Evolutionary conservation across 306 rosid genomes (phyloP).

Genomic region (Clitoria ternatea): DNA sequence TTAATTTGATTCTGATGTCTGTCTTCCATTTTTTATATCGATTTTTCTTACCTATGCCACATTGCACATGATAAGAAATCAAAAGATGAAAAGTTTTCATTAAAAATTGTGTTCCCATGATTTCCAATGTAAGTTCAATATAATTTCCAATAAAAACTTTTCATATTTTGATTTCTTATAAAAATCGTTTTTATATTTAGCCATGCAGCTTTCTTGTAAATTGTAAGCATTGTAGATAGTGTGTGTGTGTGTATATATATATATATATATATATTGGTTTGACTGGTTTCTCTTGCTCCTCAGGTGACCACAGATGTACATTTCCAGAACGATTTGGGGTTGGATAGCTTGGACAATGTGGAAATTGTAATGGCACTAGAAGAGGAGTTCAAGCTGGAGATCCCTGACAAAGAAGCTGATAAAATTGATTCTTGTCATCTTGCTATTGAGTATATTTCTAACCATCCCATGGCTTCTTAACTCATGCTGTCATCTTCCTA

Average conservation of each 20-base stretch:
- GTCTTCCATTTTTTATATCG: background rate
- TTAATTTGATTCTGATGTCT: background rate
- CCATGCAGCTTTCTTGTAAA: background rate
- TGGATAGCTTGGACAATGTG: slow-evolving; percentile 97
- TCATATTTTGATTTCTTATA: too few species aligned
- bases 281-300: background rate
- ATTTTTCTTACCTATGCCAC: too few species aligned
- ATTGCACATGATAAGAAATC: too few species aligned
- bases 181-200: slow-evolving; percentile 10
- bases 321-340: slow-evolving; percentile 90
- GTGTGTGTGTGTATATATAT: too few species aligned
- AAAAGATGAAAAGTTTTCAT: too few species aligned
- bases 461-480: slow-evolving; percentile 90
- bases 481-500: background rate
- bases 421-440: slow-evolving; percentile 72
- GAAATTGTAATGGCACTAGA: slow-evolving; percentile 96
- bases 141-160: too few species aligned
- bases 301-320: slow-evolving; percentile 82
- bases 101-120: too few species aligned
- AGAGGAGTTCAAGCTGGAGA: slow-evolving; percentile 97
- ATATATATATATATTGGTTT: too few species aligned
- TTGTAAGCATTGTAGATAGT: background rate
- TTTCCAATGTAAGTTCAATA: too few species aligned
- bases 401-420: slow-evolving; percentile 92
- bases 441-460: slow-evolving; percentile 84